Evolutionary conservation across 1,284 basidiomycete genomes (phyloP), one percentile per base, ranked within the genome.

Genomic region (Apiotrichum akiyoshidainum): DNA sequence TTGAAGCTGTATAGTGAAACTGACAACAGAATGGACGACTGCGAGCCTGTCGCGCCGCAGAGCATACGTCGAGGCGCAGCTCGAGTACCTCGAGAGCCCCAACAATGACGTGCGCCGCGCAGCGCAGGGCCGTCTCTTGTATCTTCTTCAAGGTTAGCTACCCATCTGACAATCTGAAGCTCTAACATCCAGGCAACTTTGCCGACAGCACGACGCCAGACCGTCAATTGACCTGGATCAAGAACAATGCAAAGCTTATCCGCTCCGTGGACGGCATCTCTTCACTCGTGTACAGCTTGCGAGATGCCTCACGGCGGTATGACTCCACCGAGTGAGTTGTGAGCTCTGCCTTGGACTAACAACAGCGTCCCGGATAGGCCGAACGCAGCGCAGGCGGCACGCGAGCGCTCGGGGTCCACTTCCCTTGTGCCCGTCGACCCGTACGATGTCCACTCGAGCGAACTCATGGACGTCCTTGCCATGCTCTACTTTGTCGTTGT

Each of bases 401-500:
- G 56, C 33, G 61, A 63, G n/a, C 53, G 61, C 8, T 53, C 58
- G 1, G 61, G 58, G 0, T 63, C 61, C 6, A 54, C 58, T 16
- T 58, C 52, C 26, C 48, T 63, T 6, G 51, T 56, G 11, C 56
- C 70, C 5, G 67, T 67, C 5, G 74, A 73, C 35, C 70, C 68
- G 5, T 71, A 68, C 54, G 73, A 76, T 37, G 69, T 68, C 17
- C 63, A 68, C 34, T 87, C 89, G 55, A 91, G 89, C 1, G 93
- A 97, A 74, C 84, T 96, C 58, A 91, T 90, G 41, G 87, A 95
- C 44, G 89, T 93, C 68, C 83, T 96, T 39, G 91, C 89, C 13
- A 90, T 96, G 84, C 80, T 97, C 45, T 97, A 97, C 74, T 92
- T 95, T 74, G 80, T 97, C 62, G 87, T 96, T 31, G 93, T 96